Percentiles rank a stretch among this genome's conserved stretches.
phyloP scores from a whole-genome alignment of 2,329 filamentous ascomycete genomes.

The Curvularia sp. region DNA sequence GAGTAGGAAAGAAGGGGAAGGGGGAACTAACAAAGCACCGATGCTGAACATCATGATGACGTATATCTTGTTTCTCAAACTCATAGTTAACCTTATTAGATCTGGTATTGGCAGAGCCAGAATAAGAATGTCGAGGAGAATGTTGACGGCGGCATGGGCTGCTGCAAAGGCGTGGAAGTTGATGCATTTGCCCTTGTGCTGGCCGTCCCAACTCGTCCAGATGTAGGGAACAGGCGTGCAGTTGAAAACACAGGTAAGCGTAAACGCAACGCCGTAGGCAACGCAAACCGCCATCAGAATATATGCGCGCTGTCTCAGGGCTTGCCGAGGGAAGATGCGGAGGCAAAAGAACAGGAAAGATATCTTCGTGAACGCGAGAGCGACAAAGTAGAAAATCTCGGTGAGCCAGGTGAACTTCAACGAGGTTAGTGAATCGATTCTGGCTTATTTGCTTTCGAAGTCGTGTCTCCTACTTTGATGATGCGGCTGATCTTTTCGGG shows the following conservation, averaged over 20 bases:
- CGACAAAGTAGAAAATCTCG: conserved; percentile 41
- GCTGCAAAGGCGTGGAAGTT: conserved; percentile 27
- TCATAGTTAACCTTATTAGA: conserved; percentile 29
- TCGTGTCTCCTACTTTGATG: background rate
- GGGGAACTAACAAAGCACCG: conserved; percentile 46
- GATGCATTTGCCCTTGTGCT: conserved; percentile 35
- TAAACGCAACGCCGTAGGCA: conserved; percentile 30
- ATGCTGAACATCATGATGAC: conserved; percentile 45
- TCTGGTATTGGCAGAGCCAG: conserved; percentile 27
- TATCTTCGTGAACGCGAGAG: conserved; percentile 28
- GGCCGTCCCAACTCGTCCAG: conserved; percentile 34
- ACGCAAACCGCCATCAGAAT: conserved; percentile 14
- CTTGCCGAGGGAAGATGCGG: conserved; percentile 36
- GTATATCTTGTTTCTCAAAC: conserved; percentile 36
- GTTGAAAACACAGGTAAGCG: conserved; percentile 29
- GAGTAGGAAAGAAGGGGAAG: background rate
- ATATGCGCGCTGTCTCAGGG: conserved; percentile 24
- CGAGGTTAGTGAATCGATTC: background rate
- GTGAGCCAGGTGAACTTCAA: conserved; percentile 23
- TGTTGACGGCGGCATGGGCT: conserved; percentile 23
- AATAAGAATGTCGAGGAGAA: conserved; percentile 28
- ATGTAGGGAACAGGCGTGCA: conserved; percentile 28
- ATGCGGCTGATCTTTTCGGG: conserved; percentile 30
- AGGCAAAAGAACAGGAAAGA: conserved; percentile 37
- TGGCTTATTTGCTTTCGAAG: no score